Evolutionary conservation across 371 early-diverging fungal species (phyloP), one percentile per base, ranked within the genome.

Genomic region (Mortierella sp.): DNA sequence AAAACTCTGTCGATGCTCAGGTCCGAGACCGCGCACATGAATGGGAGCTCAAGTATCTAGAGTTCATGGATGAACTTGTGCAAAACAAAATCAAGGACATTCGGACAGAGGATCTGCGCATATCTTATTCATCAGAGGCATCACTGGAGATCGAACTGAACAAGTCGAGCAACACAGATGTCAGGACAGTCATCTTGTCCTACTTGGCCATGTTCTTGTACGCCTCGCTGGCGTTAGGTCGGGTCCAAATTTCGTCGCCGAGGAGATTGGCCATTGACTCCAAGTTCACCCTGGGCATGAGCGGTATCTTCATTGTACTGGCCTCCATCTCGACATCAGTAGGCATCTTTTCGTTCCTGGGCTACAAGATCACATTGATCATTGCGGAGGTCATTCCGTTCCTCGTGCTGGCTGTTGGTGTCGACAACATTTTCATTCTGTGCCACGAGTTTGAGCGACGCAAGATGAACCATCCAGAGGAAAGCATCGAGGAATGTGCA

Each of bases 371-470:
- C 29, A 91, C 93, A 0, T 62, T 92, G 52, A 92, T 92, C 59
- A 90, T 92, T 67, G 92, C 91, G 6, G 93, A 92, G 57, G 93
- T 92, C 10, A 91, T 92, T 53, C 93, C 93, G 0, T 92, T 92
- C 66, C 74, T 92, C 48, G 92, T 92, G 4, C 68, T 92, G n/a
- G 92, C 92, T 8, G 90, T 92, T 0, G 93, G 93, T 44, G 93
- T 92, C 0, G 93, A 92, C 68, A 92, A 92, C 55, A 89, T 92
- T 34, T 92, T 92, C 65, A 87, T 92, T 46, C 81, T 92, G 7
- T 87, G 87, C 46, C 87, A 92, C 43, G 89, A 88, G 63, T 90
- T 87, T 70, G 85, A 83, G 24, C 70, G 90, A 34, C 82, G 87
- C 24, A 78, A 80, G 67, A 80, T 80, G 76, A 68, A 67, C 28